Evolutionary conservation across 2,329 filamentous ascomycete species (phyloP), one percentile per base, ranked within the genome.

Genomic region (Capronia coronata): DNA sequence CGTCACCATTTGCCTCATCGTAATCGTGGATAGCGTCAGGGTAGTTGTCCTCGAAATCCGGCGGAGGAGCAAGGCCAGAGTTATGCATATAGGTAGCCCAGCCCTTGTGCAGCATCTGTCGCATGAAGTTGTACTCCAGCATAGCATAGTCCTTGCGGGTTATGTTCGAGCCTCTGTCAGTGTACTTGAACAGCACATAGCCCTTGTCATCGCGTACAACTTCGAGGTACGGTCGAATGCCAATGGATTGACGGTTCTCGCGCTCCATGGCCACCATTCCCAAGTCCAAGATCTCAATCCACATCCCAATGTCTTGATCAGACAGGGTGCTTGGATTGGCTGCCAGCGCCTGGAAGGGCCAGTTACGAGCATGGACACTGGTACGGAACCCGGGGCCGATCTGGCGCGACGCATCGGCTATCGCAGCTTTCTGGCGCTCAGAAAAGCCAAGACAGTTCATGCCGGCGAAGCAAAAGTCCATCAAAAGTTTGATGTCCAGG

Each of bases 391-490:
- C 53, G 30, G 37, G 32, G n/a, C 48, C 46, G 9, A 48, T 27
- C 13, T 29, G 35, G 22, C 13, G 39, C 18, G 51, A 54, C 25
- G 37, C 42, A 34, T 52, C 43, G 39, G 42, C 51, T 40, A 55
- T 55, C 16, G 19, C 21, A 19, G 34, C 50, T 46, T 57, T 56
- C 52, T 71, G 68, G 30, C 69, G 67, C 19, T 71, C 68, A 34
- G 67, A 70, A 56, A 74, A 74, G 1, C 61, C 66, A 27, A 69
- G 68, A 42, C 70, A 72, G 7, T 63, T 64, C 3, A 72, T 54
- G 8, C 69, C 69, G 4, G 68, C 66, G 16, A 64, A 61, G 21
- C 72, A 58, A 11, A 73, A 60, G 41, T 72, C 68, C 13, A 58
- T 46, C 14, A 71, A 47, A 13, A 74, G 58, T 39, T 63, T 65